Base-by-base conservation (phyloP, 139 green algal genomes). In the Chlorella sp. region DNA sequence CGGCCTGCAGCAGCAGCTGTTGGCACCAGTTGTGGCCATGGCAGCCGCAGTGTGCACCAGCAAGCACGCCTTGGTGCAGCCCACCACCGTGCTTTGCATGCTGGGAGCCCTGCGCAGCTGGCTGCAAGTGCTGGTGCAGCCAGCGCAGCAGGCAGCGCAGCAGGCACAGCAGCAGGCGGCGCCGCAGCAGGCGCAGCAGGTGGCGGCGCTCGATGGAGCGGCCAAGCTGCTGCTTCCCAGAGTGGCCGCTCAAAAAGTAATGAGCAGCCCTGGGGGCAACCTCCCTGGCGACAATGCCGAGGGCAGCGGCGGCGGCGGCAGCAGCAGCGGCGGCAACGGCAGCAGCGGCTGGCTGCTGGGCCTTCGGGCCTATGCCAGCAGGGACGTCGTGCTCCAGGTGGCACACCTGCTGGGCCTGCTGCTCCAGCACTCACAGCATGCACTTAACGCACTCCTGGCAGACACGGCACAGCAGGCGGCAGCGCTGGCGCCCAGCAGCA, bases 91-190 rank as follows among this genome's bases (percentile, higher is more conserved):
- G 30, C 39, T 88, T 36, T 40, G 37, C 66, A 3, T 80, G 18
- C 68, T 88, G 84, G 84, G 9, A 26, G 84, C 84, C 84, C n/a
- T 37, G 19, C 48, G 57, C 81, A 86, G 82, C 82, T 42, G 75
- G 15, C 75, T 53, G 75, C n/a, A 26, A 30, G n/a, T 14, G 2
- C 37, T 24, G 34, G 42, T 68, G 12, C 79, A 37, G 39, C 79
- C 48, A 83, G 4, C 69, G 71, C 42, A 82, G 85, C 22, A 30
- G 24, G 83, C 71, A 11, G 61, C 61, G n/a, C 53, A 53, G 57
- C 53, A 80, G 66, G 68, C 39, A 19, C 16, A 88, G 83, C 83
- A 78, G 81, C 15, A 24, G 37, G 34, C 14, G 37, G 14, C n/a
- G 76, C 76, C 61, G n/a, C 53, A 53, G 57, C 53, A 80, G 66